Percentiles rank a stretch among this genome's conserved stretches.
These are phyloP conservation scores for Heritiera fomes DNA, from an alignment of 345 rosid genomes.

Conservation along the genomic window DNA sequence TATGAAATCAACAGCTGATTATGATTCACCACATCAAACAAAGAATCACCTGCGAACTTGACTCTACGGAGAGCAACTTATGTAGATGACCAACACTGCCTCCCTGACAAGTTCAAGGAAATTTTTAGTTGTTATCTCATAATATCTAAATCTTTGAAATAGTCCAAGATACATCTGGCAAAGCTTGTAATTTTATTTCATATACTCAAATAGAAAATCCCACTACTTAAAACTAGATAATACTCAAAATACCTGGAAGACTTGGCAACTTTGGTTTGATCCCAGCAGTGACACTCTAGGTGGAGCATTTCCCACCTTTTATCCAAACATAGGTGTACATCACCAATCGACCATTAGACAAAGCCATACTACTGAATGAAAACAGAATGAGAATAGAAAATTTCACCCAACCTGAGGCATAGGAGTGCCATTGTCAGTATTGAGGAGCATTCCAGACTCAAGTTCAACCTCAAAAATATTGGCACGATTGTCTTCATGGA, in stretches of 20 bases:
- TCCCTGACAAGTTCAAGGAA: slow-evolving; percentile 48
- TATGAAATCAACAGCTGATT: neutral
- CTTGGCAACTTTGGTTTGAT: slow-evolving; percentile 46
- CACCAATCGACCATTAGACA: neutral
- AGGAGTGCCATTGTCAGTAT: slow-evolving; percentile 95
- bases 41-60: slow-evolving; percentile 79
- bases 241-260: slow-evolving; percentile 60
- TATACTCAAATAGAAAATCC: neutral
- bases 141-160: neutral
- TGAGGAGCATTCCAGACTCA: slow-evolving; percentile 78
- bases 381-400: neutral
- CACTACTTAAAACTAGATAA: neutral
- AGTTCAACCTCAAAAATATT: slow-evolving; percentile 91
- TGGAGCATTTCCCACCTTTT: slow-evolving; percentile 63
- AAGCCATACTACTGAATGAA: neutral
- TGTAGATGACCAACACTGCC: slow-evolving; percentile 96
- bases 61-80: slow-evolving; percentile 86
- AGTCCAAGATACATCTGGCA: neutral
- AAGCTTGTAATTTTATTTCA: neutral
- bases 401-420: slow-evolving; percentile 71
- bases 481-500: slow-evolving; percentile 85
- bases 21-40: slow-evolving; percentile 14
- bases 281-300: slow-evolving; percentile 44
- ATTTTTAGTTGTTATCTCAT: neutral
- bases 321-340: slow-evolving; percentile 12